Conservation (phyloP, 495 filamentous ascomycete species). For the Aspergillus olivimuriae region DNA sequence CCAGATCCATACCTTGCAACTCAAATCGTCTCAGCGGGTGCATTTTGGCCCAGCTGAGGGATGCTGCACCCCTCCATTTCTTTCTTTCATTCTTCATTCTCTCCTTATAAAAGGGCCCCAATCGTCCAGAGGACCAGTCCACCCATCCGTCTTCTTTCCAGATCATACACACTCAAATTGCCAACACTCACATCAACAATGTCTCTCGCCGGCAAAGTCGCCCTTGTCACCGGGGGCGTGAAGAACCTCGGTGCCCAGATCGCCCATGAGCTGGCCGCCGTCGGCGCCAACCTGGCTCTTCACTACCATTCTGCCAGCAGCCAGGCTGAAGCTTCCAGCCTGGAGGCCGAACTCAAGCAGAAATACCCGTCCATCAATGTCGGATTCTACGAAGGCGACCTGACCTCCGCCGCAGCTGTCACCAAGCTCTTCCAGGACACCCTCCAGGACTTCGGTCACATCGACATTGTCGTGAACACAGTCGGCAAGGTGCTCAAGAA, state of each 20-base stretch:
- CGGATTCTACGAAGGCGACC: conserved; percentile 24
- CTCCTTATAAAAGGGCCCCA: neutral
- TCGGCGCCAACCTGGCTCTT: conserved; percentile 26
- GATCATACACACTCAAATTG: neutral
- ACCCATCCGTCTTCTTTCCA: too few relatives aligned
- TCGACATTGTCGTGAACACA: conserved; percentile 51
- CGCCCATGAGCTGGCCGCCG: conserved; percentile 20
- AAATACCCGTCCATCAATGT: conserved; percentile 23
- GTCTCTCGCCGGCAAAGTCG: conserved; percentile 39
- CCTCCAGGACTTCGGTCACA: conserved; percentile 27
- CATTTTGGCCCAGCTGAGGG: too few relatives aligned
- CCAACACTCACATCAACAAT: conserved; percentile 11
- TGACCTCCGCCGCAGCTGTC: conserved; percentile 25
- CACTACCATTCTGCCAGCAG: conserved; percentile 26
- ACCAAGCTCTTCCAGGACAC: conserved; percentile 25
- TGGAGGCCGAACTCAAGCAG: conserved; percentile 23
- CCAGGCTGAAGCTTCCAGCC: conserved; percentile 17
- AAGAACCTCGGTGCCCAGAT: conserved; percentile 31
- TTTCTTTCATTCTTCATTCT: too few relatives aligned
- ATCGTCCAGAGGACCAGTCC: neutral
- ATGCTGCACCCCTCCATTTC: too few relatives aligned
- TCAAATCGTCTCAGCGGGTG: too few relatives aligned
- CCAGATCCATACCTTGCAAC: conserved; percentile 1
- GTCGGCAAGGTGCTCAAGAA: conserved; percentile 42
- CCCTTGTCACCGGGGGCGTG: conserved; percentile 40